Percentiles rank a stretch among this genome's conserved stretches.
phyloP scores from a whole-genome alignment of 177 flowering plant species.

The Telopea speciosissima region DNA sequence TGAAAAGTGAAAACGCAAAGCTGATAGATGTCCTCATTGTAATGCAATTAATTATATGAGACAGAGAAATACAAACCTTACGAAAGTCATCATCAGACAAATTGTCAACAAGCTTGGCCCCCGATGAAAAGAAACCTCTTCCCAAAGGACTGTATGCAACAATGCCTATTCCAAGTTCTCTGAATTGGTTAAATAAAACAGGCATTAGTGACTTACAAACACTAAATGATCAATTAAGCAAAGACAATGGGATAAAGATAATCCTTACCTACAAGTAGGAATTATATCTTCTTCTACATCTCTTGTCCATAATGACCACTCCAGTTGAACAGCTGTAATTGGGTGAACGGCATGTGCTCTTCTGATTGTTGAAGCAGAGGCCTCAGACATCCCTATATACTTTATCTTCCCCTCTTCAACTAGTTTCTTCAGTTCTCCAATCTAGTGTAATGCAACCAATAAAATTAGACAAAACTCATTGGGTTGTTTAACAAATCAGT shows the following conservation, averaged over 20 bases:
- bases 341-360: conserved; percentile 7
- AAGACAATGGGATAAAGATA: background rate
- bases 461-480: no score
- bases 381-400: conserved; percentile 7
- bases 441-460: background rate
- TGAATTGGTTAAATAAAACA: background rate
- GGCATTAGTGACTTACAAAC: background rate
- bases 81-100: background rate
- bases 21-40: no score
- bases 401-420: conserved; percentile 7
- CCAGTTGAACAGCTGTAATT: conserved; percentile 3
- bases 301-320: conserved; percentile 6
- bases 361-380: conserved; percentile 5
- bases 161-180: conserved; percentile 4
- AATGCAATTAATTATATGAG: no score
- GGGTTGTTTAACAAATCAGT: no score
- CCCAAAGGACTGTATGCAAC: conserved; percentile 3
- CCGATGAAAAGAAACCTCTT: background rate
- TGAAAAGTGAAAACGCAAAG: no score
- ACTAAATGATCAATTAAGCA: background rate
- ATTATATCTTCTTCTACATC: conserved; percentile 6
- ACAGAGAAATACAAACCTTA: background rate
- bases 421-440: conserved; percentile 2
- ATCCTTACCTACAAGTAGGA: background rate
- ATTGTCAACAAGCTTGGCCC: background rate